Percentiles rank a stretch among this genome's conserved stretches.
Conservation (phyloP, 306 rosid genomes). For the Ammopiptanthus mongolicus region DNA sequence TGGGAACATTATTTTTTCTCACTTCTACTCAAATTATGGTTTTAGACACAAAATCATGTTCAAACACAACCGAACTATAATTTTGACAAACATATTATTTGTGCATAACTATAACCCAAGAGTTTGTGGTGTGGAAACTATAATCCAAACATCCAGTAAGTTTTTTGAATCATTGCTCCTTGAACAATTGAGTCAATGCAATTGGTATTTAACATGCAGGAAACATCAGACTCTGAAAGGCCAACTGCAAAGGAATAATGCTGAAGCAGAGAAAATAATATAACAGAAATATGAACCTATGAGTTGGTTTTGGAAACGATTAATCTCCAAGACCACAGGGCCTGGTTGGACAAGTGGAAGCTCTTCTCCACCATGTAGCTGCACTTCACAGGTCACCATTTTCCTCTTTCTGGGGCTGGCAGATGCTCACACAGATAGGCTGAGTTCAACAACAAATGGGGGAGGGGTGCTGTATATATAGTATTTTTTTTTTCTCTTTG, state of each 20-base stretch:
- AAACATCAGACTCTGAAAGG: neutral
- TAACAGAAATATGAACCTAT: conserved; percentile 43
- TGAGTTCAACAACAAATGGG: neutral
- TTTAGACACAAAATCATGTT: neutral
- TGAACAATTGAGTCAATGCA: neutral
- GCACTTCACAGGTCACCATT: conserved; percentile 52
- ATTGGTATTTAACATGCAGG: neutral
- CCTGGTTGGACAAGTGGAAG: conserved; percentile 42
- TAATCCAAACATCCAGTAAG: neutral
- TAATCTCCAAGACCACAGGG: conserved; percentile 63
- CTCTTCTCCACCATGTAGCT: conserved; percentile 43
- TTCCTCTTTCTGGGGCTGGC: neutral
- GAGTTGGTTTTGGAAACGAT: conserved; percentile 64
- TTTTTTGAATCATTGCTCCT: neutral
- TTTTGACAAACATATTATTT: too few species aligned
- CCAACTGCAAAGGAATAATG: neutral
- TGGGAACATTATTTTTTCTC: neutral
- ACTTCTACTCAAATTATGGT: neutral
- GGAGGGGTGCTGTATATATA: conserved; percentile 23
- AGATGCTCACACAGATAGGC: conserved; percentile 13
- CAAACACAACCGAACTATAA: neutral
- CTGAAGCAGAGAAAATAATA: neutral
- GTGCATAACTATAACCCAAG: too few species aligned
- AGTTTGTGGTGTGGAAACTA: too few species aligned
- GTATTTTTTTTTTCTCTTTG: neutral